phyloP scores from a whole-genome alignment of 305 asterid genomes.

The Fraxinus velutina region DNA sequence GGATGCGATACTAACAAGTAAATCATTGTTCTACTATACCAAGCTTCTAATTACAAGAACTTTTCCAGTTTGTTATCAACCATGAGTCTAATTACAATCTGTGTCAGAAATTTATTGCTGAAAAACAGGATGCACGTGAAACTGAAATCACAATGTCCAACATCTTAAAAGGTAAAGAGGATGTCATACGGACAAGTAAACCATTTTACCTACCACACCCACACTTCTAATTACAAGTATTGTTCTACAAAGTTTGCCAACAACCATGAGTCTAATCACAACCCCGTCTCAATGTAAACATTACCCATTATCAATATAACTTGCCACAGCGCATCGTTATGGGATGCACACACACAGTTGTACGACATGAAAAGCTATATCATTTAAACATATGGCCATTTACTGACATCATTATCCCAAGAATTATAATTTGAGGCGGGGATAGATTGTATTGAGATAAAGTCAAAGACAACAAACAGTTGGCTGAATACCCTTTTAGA shows the following conservation, averaged over 20 bases:
- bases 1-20: too few species aligned
- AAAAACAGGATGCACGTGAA: too few species aligned
- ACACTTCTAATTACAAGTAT: not conserved
- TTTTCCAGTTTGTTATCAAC: too few species aligned
- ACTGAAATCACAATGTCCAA: too few species aligned
- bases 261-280: not conserved
- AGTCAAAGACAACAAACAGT: not conserved
- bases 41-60: too few species aligned
- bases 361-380: not conserved
- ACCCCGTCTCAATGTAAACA: not conserved
- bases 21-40: too few species aligned
- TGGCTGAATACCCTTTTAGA: constrained; percentile 47
- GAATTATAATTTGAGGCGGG: not conserved
- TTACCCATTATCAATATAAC: not conserved
- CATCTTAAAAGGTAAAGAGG: too few species aligned
- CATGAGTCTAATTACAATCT: too few species aligned
- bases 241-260: not conserved
- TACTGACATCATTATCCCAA: not conserved
- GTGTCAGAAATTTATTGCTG: too few species aligned
- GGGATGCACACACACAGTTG: not conserved
- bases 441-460: not conserved
- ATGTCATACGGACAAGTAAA: too few species aligned
- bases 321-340: not conserved
- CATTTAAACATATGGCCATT: not conserved
- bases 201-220: not conserved